Percentiles rank a stretch among this genome's conserved stretches.
Conservation (phyloP, 805 yeast species). For the Isabelozyma pseudorhagii region DNA sequence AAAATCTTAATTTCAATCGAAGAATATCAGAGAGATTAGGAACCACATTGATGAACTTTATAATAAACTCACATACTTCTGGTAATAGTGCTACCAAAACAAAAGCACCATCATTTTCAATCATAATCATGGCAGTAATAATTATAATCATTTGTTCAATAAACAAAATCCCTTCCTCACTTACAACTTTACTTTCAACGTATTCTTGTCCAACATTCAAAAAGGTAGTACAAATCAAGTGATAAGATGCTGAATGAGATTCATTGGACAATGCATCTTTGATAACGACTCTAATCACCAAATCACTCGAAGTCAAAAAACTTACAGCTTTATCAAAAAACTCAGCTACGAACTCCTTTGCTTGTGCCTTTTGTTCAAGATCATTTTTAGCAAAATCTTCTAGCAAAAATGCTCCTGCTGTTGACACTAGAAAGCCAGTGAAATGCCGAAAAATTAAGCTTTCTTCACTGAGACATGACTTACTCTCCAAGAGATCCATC, state of each 20-base stretch:
- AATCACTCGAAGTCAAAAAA: conserved; percentile 46
- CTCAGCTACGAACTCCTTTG: conserved; percentile 36
- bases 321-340: conserved; percentile 51
- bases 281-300: conserved; percentile 63
- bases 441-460: conserved; percentile 57
- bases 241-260: conserved; percentile 56
- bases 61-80: conserved; percentile 21
- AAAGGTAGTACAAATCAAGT: conserved; percentile 45
- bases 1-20: conserved; percentile 41
- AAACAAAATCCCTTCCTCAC: conserved; percentile 32
- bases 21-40: conserved; percentile 26
- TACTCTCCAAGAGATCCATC: conserved; percentile 30
- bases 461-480: conserved; percentile 28
- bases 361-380: conserved; percentile 21
- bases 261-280: conserved; percentile 70
- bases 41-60: conserved; percentile 24
- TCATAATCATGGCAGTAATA: conserved; percentile 35
- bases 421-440: conserved; percentile 70
- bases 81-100: conserved; percentile 30
- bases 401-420: conserved; percentile 59
- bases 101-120: conserved; percentile 34
- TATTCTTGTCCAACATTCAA: conserved; percentile 33
- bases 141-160: conserved; percentile 51
- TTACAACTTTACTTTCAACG: conserved; percentile 19
- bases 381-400: conserved; percentile 22